A percentile compares a stretch with the other conserved stretches of the same genome.
Evolutionary conservation across 768 basidiomycete genomes (phyloP).

Genomic region (Lactarius sanguifluus): DNA sequence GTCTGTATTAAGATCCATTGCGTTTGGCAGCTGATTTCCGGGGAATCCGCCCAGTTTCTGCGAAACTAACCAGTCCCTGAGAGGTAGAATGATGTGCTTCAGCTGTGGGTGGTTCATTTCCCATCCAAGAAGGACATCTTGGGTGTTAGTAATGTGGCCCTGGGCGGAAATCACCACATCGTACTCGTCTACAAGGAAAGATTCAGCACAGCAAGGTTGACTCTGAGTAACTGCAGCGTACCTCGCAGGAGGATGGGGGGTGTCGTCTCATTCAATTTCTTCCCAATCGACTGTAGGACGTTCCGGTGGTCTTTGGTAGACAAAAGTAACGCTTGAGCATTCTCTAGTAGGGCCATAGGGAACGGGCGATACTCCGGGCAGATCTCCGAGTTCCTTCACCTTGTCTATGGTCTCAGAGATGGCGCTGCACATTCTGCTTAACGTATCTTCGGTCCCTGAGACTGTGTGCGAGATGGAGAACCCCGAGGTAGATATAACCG

Average conservation of each 20-base stretch:
- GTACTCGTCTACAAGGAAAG: slow-evolving; percentile 19
- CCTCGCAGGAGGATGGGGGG: slow-evolving; percentile 20
- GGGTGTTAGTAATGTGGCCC: slow-evolving; percentile 9
- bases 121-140: slow-evolving; percentile 22
- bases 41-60: slow-evolving; percentile 3
- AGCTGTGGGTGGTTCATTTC: slow-evolving; percentile 31
- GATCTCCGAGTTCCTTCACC: slow-evolving; percentile 10
- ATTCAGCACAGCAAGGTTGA: not conserved
- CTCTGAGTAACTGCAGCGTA: not conserved
- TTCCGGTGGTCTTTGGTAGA: slow-evolving; percentile 11
- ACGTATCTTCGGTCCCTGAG: not conserved
- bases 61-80: slow-evolving; percentile 36
- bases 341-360: slow-evolving; percentile 18
- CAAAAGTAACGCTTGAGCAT: slow-evolving; percentile 7
- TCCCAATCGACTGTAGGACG: slow-evolving; percentile 4
- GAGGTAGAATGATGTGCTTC: slow-evolving; percentile 36
- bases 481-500: slow-evolving; percentile 15
- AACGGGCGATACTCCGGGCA: slow-evolving; percentile 14
- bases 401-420: slow-evolving; percentile 22
- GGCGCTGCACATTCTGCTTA: slow-evolving; percentile 23
- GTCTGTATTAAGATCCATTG: slow-evolving; percentile 37
- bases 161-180: slow-evolving; percentile 11
- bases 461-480: not conserved
- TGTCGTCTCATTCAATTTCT: not conserved
- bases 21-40: not conserved